Percentiles rank a stretch among this genome's conserved stretches.
Conservation (phyloP, 306 rosid genomes). For the Benincasa hispida region DNA sequence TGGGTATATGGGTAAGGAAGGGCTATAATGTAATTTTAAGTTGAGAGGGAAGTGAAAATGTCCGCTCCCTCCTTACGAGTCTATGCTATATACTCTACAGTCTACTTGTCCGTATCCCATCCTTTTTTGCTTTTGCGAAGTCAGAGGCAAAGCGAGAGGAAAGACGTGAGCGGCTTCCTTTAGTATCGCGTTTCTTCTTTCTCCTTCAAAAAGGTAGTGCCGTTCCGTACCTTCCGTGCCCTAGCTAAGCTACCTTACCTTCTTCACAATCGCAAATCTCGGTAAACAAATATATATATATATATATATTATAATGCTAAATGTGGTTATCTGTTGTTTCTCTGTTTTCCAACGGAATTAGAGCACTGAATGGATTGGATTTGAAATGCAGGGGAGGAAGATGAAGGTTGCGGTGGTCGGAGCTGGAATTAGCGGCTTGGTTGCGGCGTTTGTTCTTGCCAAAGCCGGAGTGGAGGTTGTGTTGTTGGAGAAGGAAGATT, state of each 20-base stretch:
- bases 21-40: neutral
- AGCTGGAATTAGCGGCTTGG: neutral
- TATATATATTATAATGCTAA: neutral
- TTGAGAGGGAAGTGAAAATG: neutral
- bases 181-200: neutral
- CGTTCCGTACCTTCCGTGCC: neutral
- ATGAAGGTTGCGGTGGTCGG: conserved; percentile 4
- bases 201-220: neutral
- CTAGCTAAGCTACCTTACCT: neutral
- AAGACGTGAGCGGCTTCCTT: neutral
- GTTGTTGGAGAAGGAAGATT: neutral
- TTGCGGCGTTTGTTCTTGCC: neutral
- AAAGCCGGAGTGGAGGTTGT: neutral
- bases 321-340: neutral
- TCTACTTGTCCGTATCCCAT: too few species aligned
- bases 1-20: neutral
- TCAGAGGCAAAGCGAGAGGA: neutral
- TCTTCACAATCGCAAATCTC: neutral
- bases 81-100: too few species aligned
- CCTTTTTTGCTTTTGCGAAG: neutral
- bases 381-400: neutral
- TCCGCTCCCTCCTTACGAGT: too few species aligned
- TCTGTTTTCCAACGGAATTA: too few species aligned
- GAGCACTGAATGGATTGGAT: neutral
- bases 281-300: neutral